Conservation (phyloP, 306 rosid species). For the Acmispon strigosus region DNA sequence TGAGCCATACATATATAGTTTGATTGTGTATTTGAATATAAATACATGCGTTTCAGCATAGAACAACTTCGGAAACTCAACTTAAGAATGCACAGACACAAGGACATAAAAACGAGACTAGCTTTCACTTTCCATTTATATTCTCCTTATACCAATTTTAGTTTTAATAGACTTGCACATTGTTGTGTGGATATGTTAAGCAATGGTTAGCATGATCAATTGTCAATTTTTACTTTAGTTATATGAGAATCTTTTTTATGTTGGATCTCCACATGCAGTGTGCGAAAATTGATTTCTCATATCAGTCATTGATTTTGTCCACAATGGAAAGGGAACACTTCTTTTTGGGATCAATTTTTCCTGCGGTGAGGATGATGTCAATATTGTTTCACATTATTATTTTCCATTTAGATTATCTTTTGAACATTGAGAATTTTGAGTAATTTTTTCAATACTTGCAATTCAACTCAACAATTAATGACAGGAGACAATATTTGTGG, state of each 20-base stretch:
- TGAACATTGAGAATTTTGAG: not conserved
- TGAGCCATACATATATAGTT: not conserved
- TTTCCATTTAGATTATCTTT: not conserved
- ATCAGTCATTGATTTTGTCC: not conserved
- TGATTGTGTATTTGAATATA: not conserved
- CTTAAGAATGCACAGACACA: too few species aligned
- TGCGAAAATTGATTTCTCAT: not conserved
- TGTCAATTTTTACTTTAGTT: too few species aligned
- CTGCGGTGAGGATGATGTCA: not conserved
- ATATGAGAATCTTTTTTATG: not conserved
- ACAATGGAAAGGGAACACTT: not conserved
- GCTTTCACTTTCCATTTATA: not conserved
- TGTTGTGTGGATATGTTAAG: not conserved
- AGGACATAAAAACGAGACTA: too few species aligned
- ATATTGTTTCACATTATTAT: not conserved
- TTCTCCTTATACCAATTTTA: not conserved
- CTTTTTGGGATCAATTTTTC: conserved; percentile 15
- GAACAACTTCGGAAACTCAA: too few species aligned
- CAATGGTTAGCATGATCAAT: not conserved
- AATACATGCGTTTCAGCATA: not conserved
- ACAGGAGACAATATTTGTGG: not conserved
- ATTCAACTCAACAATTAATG: conserved; percentile 1
- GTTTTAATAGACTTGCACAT: not conserved
- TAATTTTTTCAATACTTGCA: not conserved
- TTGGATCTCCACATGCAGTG: conserved; percentile 2